These are phyloP conservation scores for Corylus avellana DNA, from an alignment of 306 rosid genomes.

Conservation along the genomic window DNA sequence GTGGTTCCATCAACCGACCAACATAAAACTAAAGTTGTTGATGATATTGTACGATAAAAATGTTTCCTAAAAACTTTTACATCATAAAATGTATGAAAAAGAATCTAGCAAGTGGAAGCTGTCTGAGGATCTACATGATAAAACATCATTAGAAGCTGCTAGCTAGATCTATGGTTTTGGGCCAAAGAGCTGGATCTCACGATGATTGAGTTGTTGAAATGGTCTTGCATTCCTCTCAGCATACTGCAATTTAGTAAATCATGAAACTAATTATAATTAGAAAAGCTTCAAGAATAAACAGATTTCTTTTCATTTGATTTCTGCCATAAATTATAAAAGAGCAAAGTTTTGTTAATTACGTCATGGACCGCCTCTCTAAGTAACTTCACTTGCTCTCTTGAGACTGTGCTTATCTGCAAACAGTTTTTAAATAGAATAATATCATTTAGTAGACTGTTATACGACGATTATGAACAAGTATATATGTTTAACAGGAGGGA, in stretches of 20 bases:
- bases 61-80: background rate
- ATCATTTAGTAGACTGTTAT: background rate
- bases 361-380: slow-evolving; percentile 58
- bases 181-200: slow-evolving; percentile 28
- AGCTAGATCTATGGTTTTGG: background rate
- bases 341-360: slow-evolving; percentile 38
- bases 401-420: slow-evolving; percentile 44
- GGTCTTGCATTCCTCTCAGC: slow-evolving; percentile 50
- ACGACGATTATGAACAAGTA: no score
- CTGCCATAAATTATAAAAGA: background rate
- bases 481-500: background rate
- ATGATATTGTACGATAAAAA: background rate
- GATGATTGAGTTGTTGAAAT: slow-evolving; percentile 30
- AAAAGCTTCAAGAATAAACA: background rate
- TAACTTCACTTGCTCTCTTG: slow-evolving; percentile 41
- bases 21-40: no score
- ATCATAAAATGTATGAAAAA: background rate
- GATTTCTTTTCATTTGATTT: background rate
- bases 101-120: background rate
- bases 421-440: background rate
- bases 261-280: background rate
- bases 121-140: background rate
- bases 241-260: slow-evolving; percentile 30
- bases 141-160: background rate
- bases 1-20: no score